Base-by-base conservation (phyloP, 805 yeast genomes). In the Spathaspora gorwiae region DNA sequence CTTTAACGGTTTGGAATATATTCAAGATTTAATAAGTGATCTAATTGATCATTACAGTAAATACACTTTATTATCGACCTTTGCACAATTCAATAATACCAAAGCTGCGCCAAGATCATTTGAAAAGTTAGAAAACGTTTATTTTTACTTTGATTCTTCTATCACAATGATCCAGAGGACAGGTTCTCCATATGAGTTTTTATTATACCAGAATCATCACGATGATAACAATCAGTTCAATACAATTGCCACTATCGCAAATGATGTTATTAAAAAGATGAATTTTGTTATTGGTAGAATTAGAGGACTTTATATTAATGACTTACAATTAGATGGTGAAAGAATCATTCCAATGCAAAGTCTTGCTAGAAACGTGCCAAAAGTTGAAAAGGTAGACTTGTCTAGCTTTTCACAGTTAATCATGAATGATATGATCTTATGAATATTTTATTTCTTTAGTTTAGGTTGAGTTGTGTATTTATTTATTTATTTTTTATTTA, bases 231-330 rank as follows among this genome's bases (percentile, higher is more conserved):
- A 35, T 40, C 39, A 58, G 34, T 66, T 67, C 50, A 58, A 61
- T 43, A 54, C 58, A 37, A 46, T 66, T 15, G 57, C 62, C 2
- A 49, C 62, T 8, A 59, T 67, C n/a, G 62, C 63, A 11, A 61
- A 61, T 44, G 71, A 66, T 54, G 56, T 67, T 7, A 56, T 67
- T 45, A 64, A 65, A 49, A 66, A 67, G 40, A 54, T 58, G 52
- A 51, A 54, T 39, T 64, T 64, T 48, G 62, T 66, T 68, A 39
- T 62, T 40, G 64, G 57, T 12, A 51, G 68, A 38, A 59, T 67
- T 10, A 52, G 62, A 44, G 65, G 64, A 3, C 41, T 67, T 14
- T 64, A 59, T 42, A 57, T 68, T 33, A 70, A 68, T 45, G 73
- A 68, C 44, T 46, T 45, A 13, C 48, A 56, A 14, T 50, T 65